A percentile compares a stretch with the other conserved stretches of the same genome.
Evolutionary conservation across 495 filamentous ascomycete species (phyloP).

Genomic region (Neurospora sublineolata): DNA sequence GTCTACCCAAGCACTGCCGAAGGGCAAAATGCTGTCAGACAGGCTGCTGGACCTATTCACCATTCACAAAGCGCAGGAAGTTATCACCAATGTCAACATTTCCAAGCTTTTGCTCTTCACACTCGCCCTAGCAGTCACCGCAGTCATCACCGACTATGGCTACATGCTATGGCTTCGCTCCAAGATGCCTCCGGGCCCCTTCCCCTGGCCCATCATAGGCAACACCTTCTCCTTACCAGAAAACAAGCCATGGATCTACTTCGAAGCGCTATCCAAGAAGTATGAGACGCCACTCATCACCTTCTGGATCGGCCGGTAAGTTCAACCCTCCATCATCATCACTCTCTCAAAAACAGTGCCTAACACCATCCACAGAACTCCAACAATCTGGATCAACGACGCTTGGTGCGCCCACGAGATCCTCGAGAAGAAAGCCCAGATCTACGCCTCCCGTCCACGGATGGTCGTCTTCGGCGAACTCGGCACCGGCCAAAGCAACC

Average conservation of each 20-base stretch:
- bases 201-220: constrained; percentile 38
- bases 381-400: constrained; percentile 56
- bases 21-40: constrained; percentile 14
- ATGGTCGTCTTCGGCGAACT: constrained; percentile 52
- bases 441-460: constrained; percentile 43
- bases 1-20: not conserved
- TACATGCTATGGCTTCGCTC: constrained; percentile 38
- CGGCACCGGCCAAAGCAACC: constrained; percentile 45
- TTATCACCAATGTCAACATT: constrained; percentile 1
- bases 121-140: constrained; percentile 18
- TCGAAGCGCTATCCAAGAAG: constrained; percentile 45
- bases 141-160: constrained; percentile 34
- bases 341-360: not conserved
- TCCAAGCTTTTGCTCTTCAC: constrained; percentile 12
- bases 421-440: constrained; percentile 45
- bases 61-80: constrained; percentile 11
- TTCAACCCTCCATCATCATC: not conserved
- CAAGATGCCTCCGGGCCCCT: constrained; percentile 47
- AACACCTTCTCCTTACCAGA: constrained; percentile 49
- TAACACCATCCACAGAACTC: constrained; percentile 4
- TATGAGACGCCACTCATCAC: constrained; percentile 46
- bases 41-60: constrained; percentile 9
- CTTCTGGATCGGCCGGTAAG: constrained; percentile 47
- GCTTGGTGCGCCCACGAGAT: constrained; percentile 46
- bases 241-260: constrained; percentile 55